Conservation (phyloP, 2,329 filamentous ascomycete species). For the Onygenales sp. region DNA sequence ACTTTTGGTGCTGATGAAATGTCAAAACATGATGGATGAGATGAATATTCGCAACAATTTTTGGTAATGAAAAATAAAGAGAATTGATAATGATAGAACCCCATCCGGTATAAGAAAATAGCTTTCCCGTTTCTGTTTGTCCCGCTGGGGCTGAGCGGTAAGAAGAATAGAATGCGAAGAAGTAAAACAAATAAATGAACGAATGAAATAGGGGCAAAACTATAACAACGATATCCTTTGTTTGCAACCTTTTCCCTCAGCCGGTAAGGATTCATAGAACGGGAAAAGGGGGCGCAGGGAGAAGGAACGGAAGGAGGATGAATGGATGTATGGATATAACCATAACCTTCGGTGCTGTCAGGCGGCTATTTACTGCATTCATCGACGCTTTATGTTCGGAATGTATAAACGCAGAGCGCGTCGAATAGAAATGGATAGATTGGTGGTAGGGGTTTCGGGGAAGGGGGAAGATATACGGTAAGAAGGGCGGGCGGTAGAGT, state of each 20-base stretch:
- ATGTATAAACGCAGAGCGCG: too few species aligned
- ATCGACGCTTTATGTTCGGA: too few species aligned
- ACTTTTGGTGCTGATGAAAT: not conserved
- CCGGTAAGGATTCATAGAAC: not conserved
- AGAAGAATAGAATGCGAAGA: not conserved
- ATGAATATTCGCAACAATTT: not conserved
- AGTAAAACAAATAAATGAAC: not conserved
- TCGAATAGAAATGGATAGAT: too few species aligned
- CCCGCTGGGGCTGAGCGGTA: not conserved
- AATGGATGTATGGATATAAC: too few species aligned
- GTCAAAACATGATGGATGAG: not conserved
- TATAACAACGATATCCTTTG: not conserved
- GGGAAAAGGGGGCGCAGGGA: not conserved
- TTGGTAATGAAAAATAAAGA: not conserved
- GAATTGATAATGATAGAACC: too few species aligned
- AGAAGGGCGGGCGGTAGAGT: too few species aligned
- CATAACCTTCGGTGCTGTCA: too few species aligned
- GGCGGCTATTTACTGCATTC: not conserved
- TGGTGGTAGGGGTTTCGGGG: too few species aligned
- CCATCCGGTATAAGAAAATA: too few species aligned
- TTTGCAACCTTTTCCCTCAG: not conserved
- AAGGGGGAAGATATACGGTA: too few species aligned
- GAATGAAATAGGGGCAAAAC: not conserved
- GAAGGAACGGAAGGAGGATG: not conserved
- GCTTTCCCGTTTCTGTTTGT: not conserved